These are phyloP conservation scores for Secale cereale DNA, from an alignment of 176 grass and related monocot species.

Conservation along the genomic window DNA sequence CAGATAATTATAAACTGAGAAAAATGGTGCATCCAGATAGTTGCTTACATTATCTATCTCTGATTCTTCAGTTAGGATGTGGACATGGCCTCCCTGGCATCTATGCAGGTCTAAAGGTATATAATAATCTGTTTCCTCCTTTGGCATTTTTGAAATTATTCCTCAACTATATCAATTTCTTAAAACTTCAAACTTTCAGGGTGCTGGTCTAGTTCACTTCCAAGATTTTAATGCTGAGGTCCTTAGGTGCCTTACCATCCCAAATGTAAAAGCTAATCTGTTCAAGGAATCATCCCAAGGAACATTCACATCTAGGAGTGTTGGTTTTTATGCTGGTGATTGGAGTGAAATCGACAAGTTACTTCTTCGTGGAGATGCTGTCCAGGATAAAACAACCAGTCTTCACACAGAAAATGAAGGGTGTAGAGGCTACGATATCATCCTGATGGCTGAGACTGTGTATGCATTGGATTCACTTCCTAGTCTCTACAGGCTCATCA, in stretches of 20 bases:
- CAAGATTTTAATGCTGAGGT: constrained; percentile 99
- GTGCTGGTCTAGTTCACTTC: constrained; percentile 79
- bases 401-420: constrained; percentile 13
- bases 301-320: constrained; percentile 12
- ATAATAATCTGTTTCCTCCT: constrained; percentile 32
- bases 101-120: constrained; percentile 67
- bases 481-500: constrained; percentile 70
- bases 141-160: constrained; percentile 1
- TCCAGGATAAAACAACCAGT: constrained; percentile 36
- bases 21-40: constrained; percentile 12
- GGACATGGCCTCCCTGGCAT: constrained; percentile 95
- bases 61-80: constrained; percentile 81
- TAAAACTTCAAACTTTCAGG: constrained; percentile 40
- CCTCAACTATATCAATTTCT: constrained; percentile 19
- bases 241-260: constrained; percentile 76
- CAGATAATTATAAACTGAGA: constrained; percentile 17
- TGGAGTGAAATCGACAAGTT: constrained; percentile 86
- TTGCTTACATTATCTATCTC: constrained; percentile 27
- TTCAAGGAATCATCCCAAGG: constrained; percentile 43
- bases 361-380: constrained; percentile 40
- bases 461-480: constrained; percentile 73
- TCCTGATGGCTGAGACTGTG: constrained; percentile 96
- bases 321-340: constrained; percentile 92
- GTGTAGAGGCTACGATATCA: constrained; percentile 69
- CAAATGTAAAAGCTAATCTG: constrained; percentile 80